Base-by-base conservation (phyloP, 495 filamentous ascomycete genomes). In the Penicillium nucicola region DNA sequence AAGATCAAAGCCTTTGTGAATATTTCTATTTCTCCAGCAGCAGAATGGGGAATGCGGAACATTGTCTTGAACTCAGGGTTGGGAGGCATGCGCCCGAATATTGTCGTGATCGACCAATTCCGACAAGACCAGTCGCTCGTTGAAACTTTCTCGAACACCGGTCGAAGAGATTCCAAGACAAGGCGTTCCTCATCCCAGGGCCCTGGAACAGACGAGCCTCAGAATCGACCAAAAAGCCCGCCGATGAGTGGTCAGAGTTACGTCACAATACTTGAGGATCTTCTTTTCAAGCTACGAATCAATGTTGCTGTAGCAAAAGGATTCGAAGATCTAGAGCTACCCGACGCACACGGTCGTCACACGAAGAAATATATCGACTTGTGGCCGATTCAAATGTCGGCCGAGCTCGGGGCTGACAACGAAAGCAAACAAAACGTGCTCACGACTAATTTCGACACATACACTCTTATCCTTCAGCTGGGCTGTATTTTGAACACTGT, bases 361-460 rank as follows among this genome's bases (percentile, higher is more conserved):
- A 70, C 67, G 3, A 93, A 93, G 64, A 88, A 84, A 56, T 92
- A 83, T 53, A 92, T 95, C 45, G 90, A 95, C 55, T 72, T 95
- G 9, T 95, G 89, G 89, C 89, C 89, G 0, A 92, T 95, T 50
- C 89, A 84, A 60, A 84, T 81, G 81, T 89, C 88, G 10, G 89
- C 90, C 25, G 88, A 90, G 51, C 80, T 93, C 37, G 76, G 84
- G 10, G 83, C 81, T 11, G 81, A 85, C 53, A 75, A 57, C 3
- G 77, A 79, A 54, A 68, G 70, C 43, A 81, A 80, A 48, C 76
- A 78, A 41, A 91, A 84, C 58, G 78, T 92, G 14, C 61, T 89
- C 38, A 95, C 90, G 3, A 93, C 90, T 1, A 95, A 95, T 56
- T 95, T 95, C 65, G 90, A 95, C 60, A 95, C 89, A 8, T 95